A percentile compares a stretch with the other conserved stretches of the same genome.
Conservation (phyloP, 106 monocot genomes). For the Posidonia australis region DNA sequence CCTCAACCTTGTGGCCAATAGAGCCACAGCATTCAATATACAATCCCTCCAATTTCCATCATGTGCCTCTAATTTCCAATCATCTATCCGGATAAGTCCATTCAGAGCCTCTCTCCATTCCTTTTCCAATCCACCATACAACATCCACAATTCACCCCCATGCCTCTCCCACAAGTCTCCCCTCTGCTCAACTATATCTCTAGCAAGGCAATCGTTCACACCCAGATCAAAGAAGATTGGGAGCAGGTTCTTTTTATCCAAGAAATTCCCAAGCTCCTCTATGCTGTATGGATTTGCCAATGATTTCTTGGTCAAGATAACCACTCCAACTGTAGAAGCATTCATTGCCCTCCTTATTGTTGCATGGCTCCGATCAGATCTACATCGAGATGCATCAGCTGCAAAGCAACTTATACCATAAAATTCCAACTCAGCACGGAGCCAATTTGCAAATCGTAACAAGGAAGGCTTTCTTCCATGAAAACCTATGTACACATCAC, state of each 20-base stretch:
- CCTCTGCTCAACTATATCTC: slow-evolving; percentile 78
- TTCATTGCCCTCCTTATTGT: slow-evolving; percentile 58
- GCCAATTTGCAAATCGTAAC: slow-evolving; percentile 79
- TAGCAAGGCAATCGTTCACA: slow-evolving; percentile 58
- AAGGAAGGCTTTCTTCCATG: slow-evolving; percentile 75
- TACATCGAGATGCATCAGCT: slow-evolving; percentile 60
- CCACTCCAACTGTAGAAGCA: slow-evolving; percentile 51
- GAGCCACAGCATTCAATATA: slow-evolving; percentile 45
- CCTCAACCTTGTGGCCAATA: slow-evolving; percentile 60
- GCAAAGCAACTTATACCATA: slow-evolving; percentile 86
- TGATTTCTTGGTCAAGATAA: slow-evolving; percentile 79
- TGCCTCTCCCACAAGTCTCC: slow-evolving; percentile 91
- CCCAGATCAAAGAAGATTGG: slow-evolving; percentile 76
- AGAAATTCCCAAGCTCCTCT: slow-evolving; percentile 65
- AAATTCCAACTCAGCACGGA: slow-evolving; percentile 83
- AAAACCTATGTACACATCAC: slow-evolving; percentile 81
- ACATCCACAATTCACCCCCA: slow-evolving; percentile 83
- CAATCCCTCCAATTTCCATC: slow-evolving; percentile 91
- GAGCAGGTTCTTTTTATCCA: slow-evolving; percentile 54
- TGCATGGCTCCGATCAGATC: slow-evolving; percentile 42
- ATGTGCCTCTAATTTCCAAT: slow-evolving; percentile 68
- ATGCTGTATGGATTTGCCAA: slow-evolving; percentile 75
- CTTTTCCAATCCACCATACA: slow-evolving; percentile 68
- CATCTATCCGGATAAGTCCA: slow-evolving; percentile 44
- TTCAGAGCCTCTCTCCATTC: slow-evolving; percentile 87